phyloP scores from a whole-genome alignment of 2,329 filamentous ascomycete species.

The Paramyrothecium sp. region DNA sequence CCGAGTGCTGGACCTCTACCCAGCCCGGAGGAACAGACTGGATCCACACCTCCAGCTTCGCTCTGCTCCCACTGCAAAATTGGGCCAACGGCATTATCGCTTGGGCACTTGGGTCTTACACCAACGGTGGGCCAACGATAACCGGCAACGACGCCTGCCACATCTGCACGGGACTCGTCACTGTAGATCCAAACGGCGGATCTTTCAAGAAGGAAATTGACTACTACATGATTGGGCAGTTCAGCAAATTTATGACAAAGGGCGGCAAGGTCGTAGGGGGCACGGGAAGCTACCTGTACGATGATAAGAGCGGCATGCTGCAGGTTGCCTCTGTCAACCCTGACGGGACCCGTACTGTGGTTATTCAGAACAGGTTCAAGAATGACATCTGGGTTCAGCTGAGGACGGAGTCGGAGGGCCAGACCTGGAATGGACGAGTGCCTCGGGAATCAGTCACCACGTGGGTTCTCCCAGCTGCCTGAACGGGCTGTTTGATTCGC shows the following conservation, averaged over 20 bases:
- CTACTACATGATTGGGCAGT: constrained; percentile 55
- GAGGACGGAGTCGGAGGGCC: constrained; percentile 25
- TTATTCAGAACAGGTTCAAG: constrained; percentile 42
- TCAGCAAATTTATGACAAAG: constrained; percentile 44
- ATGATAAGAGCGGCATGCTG: constrained; percentile 36
- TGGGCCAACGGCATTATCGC: constrained; percentile 42
- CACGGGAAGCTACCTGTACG: constrained; percentile 42
- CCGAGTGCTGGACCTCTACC: constrained; percentile 43
- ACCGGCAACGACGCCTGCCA: constrained; percentile 35
- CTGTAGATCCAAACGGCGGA: constrained; percentile 42
- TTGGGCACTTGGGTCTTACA: constrained; percentile 44
- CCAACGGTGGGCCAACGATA: constrained; percentile 40
- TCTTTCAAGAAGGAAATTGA: constrained; percentile 45
- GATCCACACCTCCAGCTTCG: constrained; percentile 37
- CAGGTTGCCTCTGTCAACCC: constrained; percentile 46
- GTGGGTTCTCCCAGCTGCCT: constrained; percentile 31
- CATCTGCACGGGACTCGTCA: constrained; percentile 51
- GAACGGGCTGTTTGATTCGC: neutral
- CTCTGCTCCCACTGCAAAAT: constrained; percentile 47
- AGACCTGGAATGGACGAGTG: constrained; percentile 38
- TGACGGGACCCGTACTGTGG: constrained; percentile 41
- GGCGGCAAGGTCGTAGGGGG: constrained; percentile 41
- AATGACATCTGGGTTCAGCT: constrained; percentile 43
- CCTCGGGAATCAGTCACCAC: constrained; percentile 32
- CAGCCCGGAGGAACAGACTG: constrained; percentile 38